Percentiles rank a stretch among this genome's conserved stretches.
Evolutionary conservation across 441 rosid genomes (phyloP).

Genomic region (Erodium trifolium): DNA sequence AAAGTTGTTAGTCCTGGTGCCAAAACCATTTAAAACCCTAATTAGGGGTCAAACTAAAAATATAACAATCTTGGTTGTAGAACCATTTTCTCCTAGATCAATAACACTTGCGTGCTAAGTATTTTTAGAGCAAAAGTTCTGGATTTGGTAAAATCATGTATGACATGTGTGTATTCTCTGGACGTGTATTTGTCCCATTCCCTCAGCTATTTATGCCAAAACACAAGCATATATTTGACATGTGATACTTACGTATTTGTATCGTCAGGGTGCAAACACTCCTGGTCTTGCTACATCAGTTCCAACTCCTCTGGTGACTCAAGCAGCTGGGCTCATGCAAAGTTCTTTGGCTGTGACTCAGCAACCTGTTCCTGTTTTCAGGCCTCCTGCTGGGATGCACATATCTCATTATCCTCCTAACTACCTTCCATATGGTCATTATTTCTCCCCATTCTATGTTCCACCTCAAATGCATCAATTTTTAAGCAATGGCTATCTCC

Average conservation of each 20-base stretch:
- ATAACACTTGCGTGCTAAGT: not conserved
- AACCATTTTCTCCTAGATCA: not conserved
- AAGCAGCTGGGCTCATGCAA: constrained; percentile 72
- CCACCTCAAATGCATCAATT: constrained; percentile 75
- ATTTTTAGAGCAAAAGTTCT: not conserved
- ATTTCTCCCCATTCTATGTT: constrained; percentile 63
- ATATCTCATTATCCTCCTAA: constrained; percentile 79
- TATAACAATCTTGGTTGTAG: not conserved
- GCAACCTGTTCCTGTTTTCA: constrained; percentile 71
- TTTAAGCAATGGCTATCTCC: constrained; percentile 65
- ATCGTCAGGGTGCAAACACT: constrained; percentile 67
- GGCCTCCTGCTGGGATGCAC: constrained; percentile 78
- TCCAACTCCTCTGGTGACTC: constrained; percentile 62
- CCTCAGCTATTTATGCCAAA: not conserved
- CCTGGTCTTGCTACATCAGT: constrained; percentile 57
- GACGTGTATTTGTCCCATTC: not conserved
- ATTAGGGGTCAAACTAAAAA: too few relatives aligned
- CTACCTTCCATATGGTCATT: constrained; percentile 70
- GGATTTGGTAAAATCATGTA: not conserved
- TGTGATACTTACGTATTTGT: constrained; percentile 18
- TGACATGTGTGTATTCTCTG: not conserved
- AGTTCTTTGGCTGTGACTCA: constrained; percentile 71
- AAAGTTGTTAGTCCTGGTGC: not conserved
- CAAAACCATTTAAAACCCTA: too few relatives aligned
- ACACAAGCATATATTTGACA: not conserved